phyloP scores from a whole-genome alignment of 768 basidiomycete genomes.

The Auricularia cornea region DNA sequence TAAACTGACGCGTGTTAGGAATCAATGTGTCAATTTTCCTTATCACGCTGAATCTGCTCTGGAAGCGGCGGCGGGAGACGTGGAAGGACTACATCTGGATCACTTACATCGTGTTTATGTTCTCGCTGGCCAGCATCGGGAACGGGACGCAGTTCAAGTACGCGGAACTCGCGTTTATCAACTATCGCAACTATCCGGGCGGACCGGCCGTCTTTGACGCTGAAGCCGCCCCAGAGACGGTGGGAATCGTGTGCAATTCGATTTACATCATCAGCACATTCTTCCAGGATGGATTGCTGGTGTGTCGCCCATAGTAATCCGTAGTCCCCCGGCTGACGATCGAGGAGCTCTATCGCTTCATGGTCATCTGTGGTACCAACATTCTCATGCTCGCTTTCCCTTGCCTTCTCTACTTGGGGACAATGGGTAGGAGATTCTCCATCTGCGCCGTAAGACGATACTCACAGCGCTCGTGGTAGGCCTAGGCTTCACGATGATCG shows the following conservation, averaged over 20 bases:
- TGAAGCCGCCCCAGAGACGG: constrained; percentile 12
- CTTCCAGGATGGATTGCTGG: constrained; percentile 8
- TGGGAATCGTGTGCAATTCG: constrained; percentile 19
- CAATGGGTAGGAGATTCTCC: constrained; percentile 8
- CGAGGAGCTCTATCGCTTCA: constrained; percentile 15
- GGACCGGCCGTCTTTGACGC: constrained; percentile 16
- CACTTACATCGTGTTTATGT: constrained; percentile 7
- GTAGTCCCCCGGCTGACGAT: background rate
- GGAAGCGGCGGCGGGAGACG: background rate
- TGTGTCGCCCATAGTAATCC: no score
- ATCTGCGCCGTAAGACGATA: no score
- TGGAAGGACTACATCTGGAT: background rate
- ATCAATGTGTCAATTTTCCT: background rate
- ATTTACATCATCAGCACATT: constrained; percentile 22
- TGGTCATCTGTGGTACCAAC: constrained; percentile 12
- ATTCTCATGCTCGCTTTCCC: constrained; percentile 11
- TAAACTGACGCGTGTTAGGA: background rate
- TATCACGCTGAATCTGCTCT: background rate
- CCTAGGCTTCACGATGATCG: no score
- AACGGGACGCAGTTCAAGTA: constrained; percentile 19
- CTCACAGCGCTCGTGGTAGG: constrained; percentile 7
- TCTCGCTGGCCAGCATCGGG: constrained; percentile 21
- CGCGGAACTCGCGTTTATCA: constrained; percentile 22
- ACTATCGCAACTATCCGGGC: constrained; percentile 16
- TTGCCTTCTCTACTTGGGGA: constrained; percentile 5